Conservation (phyloP, 805 yeast genomes). For the Candida dajiaensis region DNA sequence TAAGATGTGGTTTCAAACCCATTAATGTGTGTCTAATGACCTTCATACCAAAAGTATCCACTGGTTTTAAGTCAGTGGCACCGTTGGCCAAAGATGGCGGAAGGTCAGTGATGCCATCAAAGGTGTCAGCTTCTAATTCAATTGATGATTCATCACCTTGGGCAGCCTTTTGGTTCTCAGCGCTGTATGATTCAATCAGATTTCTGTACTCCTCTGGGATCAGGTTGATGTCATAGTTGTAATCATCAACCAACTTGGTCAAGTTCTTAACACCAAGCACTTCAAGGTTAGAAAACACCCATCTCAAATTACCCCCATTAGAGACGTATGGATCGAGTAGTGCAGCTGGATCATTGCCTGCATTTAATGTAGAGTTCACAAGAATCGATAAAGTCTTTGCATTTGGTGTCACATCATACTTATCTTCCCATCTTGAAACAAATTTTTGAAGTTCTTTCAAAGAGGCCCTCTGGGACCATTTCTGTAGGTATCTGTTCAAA, state of each 20-base stretch:
- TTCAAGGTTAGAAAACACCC: constrained; percentile 33
- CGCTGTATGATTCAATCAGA: constrained; percentile 11
- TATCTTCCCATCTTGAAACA: constrained; percentile 27
- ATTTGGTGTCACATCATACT: constrained; percentile 37
- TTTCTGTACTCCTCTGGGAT: constrained; percentile 32
- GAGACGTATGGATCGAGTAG: constrained; percentile 24
- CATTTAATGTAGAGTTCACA: constrained; percentile 26
- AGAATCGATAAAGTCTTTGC: constrained; percentile 58
- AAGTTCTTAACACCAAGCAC: constrained; percentile 45
- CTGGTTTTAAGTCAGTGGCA: constrained; percentile 51
- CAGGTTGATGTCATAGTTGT: constrained; percentile 16
- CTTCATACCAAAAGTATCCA: constrained; percentile 71
- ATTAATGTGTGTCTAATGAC: constrained; percentile 70
- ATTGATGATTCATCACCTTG: neutral
- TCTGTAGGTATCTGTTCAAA: constrained; percentile 55
- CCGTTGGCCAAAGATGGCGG: constrained; percentile 47
- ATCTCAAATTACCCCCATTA: constrained; percentile 21
- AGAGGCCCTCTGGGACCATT: constrained; percentile 33
- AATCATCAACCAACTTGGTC: constrained; percentile 18
- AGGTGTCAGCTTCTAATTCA: neutral
- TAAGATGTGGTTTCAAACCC: constrained; percentile 35
- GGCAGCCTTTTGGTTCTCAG: neutral
- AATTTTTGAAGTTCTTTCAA: constrained; percentile 39
- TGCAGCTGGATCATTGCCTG: constrained; percentile 15
- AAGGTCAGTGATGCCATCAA: constrained; percentile 1